Evolutionary conservation across 306 rosid species (phyloP).

Genomic region (Spatholobus suberectus): DNA sequence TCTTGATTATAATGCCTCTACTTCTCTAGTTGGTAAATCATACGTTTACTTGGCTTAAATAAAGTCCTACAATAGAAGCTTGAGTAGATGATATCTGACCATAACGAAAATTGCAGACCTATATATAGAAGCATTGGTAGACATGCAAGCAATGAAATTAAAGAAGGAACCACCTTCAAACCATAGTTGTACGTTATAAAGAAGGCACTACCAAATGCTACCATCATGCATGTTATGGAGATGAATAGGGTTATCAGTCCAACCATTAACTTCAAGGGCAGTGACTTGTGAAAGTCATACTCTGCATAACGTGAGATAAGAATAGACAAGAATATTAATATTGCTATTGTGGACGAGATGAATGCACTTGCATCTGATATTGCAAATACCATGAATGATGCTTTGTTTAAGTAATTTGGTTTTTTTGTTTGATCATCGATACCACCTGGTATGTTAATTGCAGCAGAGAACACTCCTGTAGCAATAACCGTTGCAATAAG

Average conservation of each 20-base stretch:
- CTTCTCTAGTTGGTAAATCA: conserved; percentile 15
- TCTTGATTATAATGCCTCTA: not conserved
- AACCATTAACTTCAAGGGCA: conserved; percentile 55
- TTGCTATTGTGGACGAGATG: conserved; percentile 51
- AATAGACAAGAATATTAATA: conserved; percentile 53
- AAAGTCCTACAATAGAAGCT: conserved; percentile 27
- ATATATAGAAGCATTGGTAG: conserved; percentile 40
- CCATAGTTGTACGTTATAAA: conserved; percentile 39
- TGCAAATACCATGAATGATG: conserved; percentile 31
- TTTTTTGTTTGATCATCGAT: not conserved
- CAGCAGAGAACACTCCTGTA: conserved; percentile 47
- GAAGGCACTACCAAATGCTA: conserved; percentile 51
- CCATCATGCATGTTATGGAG: conserved; percentile 54
- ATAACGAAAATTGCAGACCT: conserved; percentile 23
- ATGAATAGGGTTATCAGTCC: conserved; percentile 49
- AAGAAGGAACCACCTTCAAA: conserved; percentile 34
- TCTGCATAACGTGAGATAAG: conserved; percentile 53
- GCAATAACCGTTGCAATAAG: conserved; percentile 49
- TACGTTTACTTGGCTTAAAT: conserved; percentile 3
- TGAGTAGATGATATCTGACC: conserved; percentile 45
- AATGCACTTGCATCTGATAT: conserved; percentile 56
- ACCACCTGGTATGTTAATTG: conserved; percentile 49
- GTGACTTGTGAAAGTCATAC: conserved; percentile 48
- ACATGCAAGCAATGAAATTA: conserved; percentile 10
- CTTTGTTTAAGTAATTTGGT: conserved; percentile 21